A percentile compares a stretch with the other conserved stretches of the same genome.
Evolutionary conservation across 768 basidiomycete genomes (phyloP).

Genomic region (Agrocybe pediades): DNA sequence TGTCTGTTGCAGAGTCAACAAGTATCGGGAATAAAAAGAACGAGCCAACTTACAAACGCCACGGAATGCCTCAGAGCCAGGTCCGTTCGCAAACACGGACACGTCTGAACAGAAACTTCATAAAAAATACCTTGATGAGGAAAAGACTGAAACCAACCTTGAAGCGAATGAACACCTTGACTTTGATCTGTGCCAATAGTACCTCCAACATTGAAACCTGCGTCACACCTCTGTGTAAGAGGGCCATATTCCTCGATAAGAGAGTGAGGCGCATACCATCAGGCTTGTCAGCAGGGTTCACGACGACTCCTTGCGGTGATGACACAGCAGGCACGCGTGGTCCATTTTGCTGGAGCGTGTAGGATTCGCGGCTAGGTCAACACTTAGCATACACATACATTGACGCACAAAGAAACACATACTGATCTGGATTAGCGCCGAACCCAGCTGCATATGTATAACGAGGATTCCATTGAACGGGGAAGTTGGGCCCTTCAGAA

Average conservation of each 20-base stretch:
- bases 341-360: constrained; percentile 32
- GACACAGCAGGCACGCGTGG: constrained; percentile 38
- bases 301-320: constrained; percentile 24
- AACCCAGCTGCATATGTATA: constrained; percentile 44
- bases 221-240: neutral
- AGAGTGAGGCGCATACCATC: constrained; percentile 22
- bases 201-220: constrained; percentile 38
- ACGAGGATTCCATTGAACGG: constrained; percentile 45
- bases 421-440: constrained; percentile 45
- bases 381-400: neutral
- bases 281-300: constrained; percentile 37
- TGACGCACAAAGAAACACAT: constrained; percentile 11
- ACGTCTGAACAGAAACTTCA: constrained; percentile 31
- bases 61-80: constrained; percentile 41
- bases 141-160: constrained; percentile 22
- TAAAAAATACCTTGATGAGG: neutral
- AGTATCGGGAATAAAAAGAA: neutral
- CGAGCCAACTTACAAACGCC: constrained; percentile 39
- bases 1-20: constrained; percentile 29
- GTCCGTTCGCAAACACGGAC: constrained; percentile 46
- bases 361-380: constrained; percentile 34
- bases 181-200: constrained; percentile 33
- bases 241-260: neutral
- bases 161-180: constrained; percentile 45
- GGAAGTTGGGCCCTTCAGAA: constrained; percentile 44